Evolutionary conservation across 2,329 filamentous ascomycete genomes (phyloP), one percentile per base, ranked within the genome.

Genomic region (Whalleya microplaca): DNA sequence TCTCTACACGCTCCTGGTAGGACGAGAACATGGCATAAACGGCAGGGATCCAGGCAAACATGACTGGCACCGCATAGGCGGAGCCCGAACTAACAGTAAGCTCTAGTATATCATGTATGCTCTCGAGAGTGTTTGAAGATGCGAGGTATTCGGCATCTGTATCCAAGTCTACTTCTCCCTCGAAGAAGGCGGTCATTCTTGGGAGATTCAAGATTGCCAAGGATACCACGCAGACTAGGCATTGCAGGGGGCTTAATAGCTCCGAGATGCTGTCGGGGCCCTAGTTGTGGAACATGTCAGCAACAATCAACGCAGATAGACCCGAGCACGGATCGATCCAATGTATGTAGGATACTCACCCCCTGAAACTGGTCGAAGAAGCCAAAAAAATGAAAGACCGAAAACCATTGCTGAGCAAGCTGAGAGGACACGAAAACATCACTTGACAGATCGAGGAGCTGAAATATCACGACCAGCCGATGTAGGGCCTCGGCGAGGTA

Each of bases 11-110:
- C 48, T 79, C 79, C 54, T 84, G 80, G 62, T 86, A 88, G 12
- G 84, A 83, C 42, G 84, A 76, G 63, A 85, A 84, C 76, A 95
- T 85, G 21, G 83, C 81, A 66, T 89, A 84, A 9, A 93, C 78
- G 21, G 96, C 83, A 46, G 94, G 78, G 3, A 88, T 86, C 93
- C 93, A 98, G 2, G 90, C 85, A 63, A 96, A 90, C 19, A 91
- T 82, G 18, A 90, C 85, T 1, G 91, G 91, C 53, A 84, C 86
- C 19, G 90, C 89, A 37, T 84, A 84, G 40, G 80, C 77, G n/a
- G 84, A 78, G 16, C 81, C 81, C 19, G 75, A 69, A 23, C 79
- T 79, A 12, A 85, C 82, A 7, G 86, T 84, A 53, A 79, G 77
- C 21, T 88, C 74, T 32, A 96, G 80, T n/a, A 88, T 83, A 50